These are phyloP conservation scores for Blastobotrys ciferrii DNA, from an alignment of 1,139 yeast genomes.

Conservation along the genomic window DNA sequence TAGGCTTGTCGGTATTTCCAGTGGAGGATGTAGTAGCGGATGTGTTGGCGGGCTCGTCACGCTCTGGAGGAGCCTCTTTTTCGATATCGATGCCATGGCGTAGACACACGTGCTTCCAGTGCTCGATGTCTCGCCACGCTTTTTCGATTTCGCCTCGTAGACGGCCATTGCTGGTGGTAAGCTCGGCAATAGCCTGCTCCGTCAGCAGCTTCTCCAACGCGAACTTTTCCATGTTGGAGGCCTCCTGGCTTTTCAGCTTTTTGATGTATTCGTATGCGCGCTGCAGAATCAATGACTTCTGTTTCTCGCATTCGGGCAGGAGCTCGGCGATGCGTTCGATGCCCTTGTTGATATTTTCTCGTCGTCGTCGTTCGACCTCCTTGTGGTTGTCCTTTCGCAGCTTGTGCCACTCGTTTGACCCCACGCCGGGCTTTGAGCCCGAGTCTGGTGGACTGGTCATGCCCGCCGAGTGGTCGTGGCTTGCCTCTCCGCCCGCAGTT, in stretches of 20 bases:
- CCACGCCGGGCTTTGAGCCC: slow-evolving; percentile 43
- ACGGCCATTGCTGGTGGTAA: slow-evolving; percentile 73
- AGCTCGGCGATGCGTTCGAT: slow-evolving; percentile 78
- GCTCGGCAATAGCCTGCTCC: slow-evolving; percentile 85
- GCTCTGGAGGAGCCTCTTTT: slow-evolving; percentile 2
- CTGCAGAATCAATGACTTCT: slow-evolving; percentile 84
- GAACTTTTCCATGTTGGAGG: slow-evolving; percentile 87
- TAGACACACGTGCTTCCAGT: slow-evolving; percentile 55
- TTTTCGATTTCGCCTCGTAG: slow-evolving; percentile 77
- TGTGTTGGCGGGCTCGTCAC: background rate
- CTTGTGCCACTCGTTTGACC: slow-evolving; percentile 84
- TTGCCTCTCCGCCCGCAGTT: background rate
- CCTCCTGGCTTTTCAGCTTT: slow-evolving; percentile 83
- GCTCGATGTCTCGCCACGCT: slow-evolving; percentile 91
- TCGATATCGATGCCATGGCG: slow-evolving; percentile 9
- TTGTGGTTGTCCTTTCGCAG: slow-evolving; percentile 88
- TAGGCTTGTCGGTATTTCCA: no score
- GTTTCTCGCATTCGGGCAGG: slow-evolving; percentile 85
- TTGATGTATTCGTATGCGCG: slow-evolving; percentile 88
- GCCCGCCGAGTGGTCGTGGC: background rate
- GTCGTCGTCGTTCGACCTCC: slow-evolving; percentile 94
- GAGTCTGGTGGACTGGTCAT: background rate
- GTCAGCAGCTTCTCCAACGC: slow-evolving; percentile 86
- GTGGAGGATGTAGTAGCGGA: no score
- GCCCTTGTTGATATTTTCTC: slow-evolving; percentile 89